Evolutionary conservation across 2,329 filamentous ascomycete species (phyloP), one percentile per base, ranked within the genome.

Genomic region (Arthrobotrys sphaeroides): DNA sequence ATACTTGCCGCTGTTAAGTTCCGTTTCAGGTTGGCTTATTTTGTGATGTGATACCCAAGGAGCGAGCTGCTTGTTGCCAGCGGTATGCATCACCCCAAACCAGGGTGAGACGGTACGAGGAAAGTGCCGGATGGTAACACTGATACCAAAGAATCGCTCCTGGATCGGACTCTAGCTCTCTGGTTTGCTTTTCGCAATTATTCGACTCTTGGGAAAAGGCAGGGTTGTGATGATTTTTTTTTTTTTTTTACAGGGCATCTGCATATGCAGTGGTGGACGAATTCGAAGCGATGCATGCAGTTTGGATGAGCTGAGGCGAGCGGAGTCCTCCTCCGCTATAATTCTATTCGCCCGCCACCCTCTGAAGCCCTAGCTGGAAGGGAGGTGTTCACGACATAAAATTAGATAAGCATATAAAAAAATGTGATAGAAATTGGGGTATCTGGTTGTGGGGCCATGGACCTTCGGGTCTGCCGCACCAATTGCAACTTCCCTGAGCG

Each of bases 261-360:
- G 51, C 51, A 55, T 31, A 55, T 55, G 51, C 51, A 55, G 51
- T 55, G 28, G n/a, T n/a, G n/a, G n/a, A n/a, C n/a, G n/a, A n/a
- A n/a, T n/a, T 33, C 51, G 51, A 55, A 28, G 51, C 51, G 51
- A 55, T 55, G 51, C 51, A 55, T 38, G 51, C 51, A 16, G 47
- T 20, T 31, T 55, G 31, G 51, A 55, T 22, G 31, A 55, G 51
- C 51, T 55, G 51, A 55, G 51, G 51, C 51, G 51, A 38, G 31
- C 16, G 31, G 51, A 55, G 28, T 13, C 22, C 31, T n/a, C 10
- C 28, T 55, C 28, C 16, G 51, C 24, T 31, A 10, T n/a, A 38
- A 36, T n/a, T n/a, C 31, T 33, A 53, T 53, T 53, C 47, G 47
- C 26, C n/a, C n/a, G n/a, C n/a, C n/a, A n/a, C n/a, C n/a, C n/a